A percentile compares a stretch with the other conserved stretches of the same genome.
phyloP scores from a whole-genome alignment of 345 rosid species.

The Salix brachista region DNA sequence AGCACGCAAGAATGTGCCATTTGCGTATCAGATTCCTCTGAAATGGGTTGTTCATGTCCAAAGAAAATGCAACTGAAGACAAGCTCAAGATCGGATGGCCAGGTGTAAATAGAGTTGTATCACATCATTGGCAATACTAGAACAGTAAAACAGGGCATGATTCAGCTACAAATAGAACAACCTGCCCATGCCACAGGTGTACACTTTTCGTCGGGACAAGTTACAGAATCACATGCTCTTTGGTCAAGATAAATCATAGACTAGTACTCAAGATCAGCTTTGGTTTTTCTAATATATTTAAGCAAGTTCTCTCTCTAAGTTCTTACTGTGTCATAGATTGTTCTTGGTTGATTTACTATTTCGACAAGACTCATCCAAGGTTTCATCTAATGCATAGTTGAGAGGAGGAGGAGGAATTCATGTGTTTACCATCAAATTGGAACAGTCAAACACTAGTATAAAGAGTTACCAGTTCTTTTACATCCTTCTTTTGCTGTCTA shows the following conservation, averaged over 20 bases:
- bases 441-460: background rate
- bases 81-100: background rate
- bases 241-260: background rate
- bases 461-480: constrained; percentile 71
- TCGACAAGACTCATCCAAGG: background rate
- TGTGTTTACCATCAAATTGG: background rate
- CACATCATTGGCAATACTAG: background rate
- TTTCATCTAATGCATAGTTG: background rate
- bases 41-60: background rate
- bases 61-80: background rate
- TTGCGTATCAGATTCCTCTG: background rate
- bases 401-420: background rate
- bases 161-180: background rate
- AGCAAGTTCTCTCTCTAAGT: background rate
- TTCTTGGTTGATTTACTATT: background rate
- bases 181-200: background rate
- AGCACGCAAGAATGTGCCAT: background rate
- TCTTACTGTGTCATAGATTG: background rate
- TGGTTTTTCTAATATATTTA: background rate
- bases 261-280: background rate
- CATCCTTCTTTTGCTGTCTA: constrained; percentile 90
- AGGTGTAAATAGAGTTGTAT: background rate
- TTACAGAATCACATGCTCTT: background rate
- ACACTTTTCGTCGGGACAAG: background rate
- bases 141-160: background rate